phyloP scores from a whole-genome alignment of 495 filamentous ascomycete genomes.

The Cryomyces minteri region DNA sequence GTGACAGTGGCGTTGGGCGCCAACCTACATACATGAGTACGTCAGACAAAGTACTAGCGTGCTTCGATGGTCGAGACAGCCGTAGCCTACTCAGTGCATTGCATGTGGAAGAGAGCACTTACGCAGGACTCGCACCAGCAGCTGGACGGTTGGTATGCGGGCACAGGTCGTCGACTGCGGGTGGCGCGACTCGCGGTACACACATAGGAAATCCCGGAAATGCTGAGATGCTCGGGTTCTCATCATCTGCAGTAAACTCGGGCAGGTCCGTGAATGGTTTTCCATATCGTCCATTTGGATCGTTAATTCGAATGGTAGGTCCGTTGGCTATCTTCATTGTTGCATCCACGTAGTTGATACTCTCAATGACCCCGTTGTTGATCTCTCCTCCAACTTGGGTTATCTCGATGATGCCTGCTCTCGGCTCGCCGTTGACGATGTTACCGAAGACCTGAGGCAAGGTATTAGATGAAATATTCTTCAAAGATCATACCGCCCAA shows the following conservation, averaged over 20 bases:
- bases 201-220: slow-evolving; percentile 27
- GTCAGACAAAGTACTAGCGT: no score
- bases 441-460: slow-evolving; percentile 22
- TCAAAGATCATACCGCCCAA: no score
- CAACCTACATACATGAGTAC: no score
- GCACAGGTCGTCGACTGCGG: slow-evolving; percentile 15
- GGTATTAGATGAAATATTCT: slow-evolving; percentile 15
- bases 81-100: no score
- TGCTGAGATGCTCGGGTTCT: slow-evolving; percentile 20
- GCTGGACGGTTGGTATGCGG: slow-evolving; percentile 18
- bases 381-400: slow-evolving; percentile 15
- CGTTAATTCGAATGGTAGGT: slow-evolving; percentile 23
- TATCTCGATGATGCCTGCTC: slow-evolving; percentile 20
- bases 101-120: no score
- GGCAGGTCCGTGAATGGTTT: slow-evolving; percentile 11
- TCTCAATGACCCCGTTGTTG: slow-evolving; percentile 19
- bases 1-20: slow-evolving; percentile 18
- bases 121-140: no score
- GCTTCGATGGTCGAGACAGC: no score
- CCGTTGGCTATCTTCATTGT: slow-evolving; percentile 19
- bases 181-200: slow-evolving; percentile 21
- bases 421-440: slow-evolving; percentile 15
- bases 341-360: slow-evolving; percentile 17
- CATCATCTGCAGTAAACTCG: slow-evolving; percentile 22
- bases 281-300: slow-evolving; percentile 22